These are phyloP conservation scores for Cercospora zeina DNA, from an alignment of 2,329 filamentous ascomycete species.

Conservation along the genomic window DNA sequence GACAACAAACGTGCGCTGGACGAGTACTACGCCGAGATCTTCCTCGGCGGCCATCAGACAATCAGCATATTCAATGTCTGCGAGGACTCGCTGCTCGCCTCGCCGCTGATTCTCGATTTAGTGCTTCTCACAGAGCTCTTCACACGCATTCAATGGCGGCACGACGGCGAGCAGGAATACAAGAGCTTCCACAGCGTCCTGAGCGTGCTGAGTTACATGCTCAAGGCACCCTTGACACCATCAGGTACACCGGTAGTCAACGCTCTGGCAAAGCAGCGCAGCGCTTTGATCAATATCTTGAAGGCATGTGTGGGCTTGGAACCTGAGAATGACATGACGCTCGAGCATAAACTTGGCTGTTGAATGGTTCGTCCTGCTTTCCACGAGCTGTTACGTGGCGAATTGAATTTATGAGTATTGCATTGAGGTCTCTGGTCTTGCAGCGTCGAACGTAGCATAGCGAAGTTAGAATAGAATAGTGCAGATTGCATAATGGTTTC, in stretches of 20 bases:
- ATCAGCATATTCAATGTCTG: constrained; percentile 99
- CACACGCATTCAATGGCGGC: constrained; percentile 92
- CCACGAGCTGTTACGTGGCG: not conserved
- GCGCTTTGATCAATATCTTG: constrained; percentile 95
- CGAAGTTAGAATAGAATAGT: not conserved
- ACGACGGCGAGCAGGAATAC: constrained; percentile 65
- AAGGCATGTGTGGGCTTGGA: constrained; percentile 94
- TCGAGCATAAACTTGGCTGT: constrained; percentile 83
- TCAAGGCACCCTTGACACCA: constrained; percentile 90
- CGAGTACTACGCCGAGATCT: constrained; percentile 99
- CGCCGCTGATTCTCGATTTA: constrained; percentile 94
- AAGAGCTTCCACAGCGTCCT: constrained; percentile 96
- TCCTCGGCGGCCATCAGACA: constrained; percentile 96
- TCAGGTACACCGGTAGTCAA: constrained; percentile 95
- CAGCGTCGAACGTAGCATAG: not conserved
- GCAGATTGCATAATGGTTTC: not conserved
- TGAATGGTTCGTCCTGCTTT: not conserved
- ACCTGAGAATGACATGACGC: constrained; percentile 97
- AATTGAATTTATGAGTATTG: not conserved
- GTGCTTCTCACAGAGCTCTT: constrained; percentile 94
- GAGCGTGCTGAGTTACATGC: constrained; percentile 98
- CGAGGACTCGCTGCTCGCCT: constrained; percentile 94
- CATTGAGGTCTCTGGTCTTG: not conserved
- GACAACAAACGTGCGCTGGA: constrained; percentile 99
- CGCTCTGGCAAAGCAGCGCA: constrained; percentile 91